Base-by-base conservation (phyloP, 2,329 filamentous ascomycete genomes). In the Sporothrix curviconia region DNA sequence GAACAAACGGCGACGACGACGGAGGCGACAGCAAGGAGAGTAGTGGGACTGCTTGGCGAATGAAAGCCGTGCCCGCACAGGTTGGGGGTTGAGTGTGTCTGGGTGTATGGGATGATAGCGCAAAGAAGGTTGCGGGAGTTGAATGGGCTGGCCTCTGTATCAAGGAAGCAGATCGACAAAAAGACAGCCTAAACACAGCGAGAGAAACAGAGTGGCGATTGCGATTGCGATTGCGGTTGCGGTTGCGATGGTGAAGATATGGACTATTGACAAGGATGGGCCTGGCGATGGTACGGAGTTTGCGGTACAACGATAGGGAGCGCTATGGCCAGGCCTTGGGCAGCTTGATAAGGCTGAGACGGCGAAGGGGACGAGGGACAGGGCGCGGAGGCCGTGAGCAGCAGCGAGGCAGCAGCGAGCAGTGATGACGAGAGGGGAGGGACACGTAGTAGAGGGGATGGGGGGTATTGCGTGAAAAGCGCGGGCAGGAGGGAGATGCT, bases 61-160 rank as follows among this genome's bases (percentile, higher is more conserved):
- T 60, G 54, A 50, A 22, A 55, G 36, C 36, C 25, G 52, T 56
- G 55, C 57, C 60, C 60, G 52, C 60, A 59, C 56, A 24, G 28
- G 46, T 40, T 34, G 44, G 54, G 46, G 51, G 47, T 37, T 24
- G 28, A 6, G 28, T 6, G 28, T 32, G 28, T 11, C n/a, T n/a
- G n/a, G n/a, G n/a, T n/a, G n/a, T n/a, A n/a, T n/a, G n/a, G n/a
- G n/a, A n/a, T n/a, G n/a, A n/a, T n/a, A n/a, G n/a, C n/a, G n/a
- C n/a, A n/a, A n/a, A n/a, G n/a, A n/a, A n/a, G n/a, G n/a, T n/a
- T n/a, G n/a, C n/a, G n/a, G n/a, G n/a, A n/a, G n/a, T n/a, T n/a
- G n/a, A n/a, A n/a, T n/a, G n/a, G n/a, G n/a, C n/a, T n/a, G n/a
- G n/a, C n/a, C n/a, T n/a, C n/a, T n/a, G n/a, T n/a, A n/a, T n/a